phyloP scores from a whole-genome alignment of 1,284 basidiomycete species.

The Schizophyllum commune region DNA sequence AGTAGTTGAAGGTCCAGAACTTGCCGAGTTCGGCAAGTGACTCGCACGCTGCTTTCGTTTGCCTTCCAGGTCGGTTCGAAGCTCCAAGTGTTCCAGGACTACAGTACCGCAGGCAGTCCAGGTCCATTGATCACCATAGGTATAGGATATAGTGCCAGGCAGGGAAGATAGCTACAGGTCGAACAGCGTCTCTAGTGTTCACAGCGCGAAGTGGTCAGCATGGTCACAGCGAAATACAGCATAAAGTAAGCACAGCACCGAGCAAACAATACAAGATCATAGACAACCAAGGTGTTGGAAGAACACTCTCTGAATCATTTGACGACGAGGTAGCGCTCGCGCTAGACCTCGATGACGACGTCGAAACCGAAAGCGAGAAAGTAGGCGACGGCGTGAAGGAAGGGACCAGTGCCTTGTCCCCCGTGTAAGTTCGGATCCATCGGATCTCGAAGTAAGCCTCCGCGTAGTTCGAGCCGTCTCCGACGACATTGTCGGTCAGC shows the following conservation, averaged over 20 bases:
- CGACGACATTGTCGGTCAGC: slow-evolving; percentile 9
- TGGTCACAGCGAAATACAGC: not conserved
- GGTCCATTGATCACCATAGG: too few relatives aligned
- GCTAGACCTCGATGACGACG: not conserved
- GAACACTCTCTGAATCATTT: not conserved
- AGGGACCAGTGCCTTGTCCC: not conserved
- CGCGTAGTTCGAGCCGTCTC: slow-evolving; percentile 14
- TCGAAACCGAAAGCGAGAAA: not conserved
- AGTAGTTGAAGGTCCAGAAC: not conserved
- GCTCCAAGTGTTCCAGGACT: not conserved
- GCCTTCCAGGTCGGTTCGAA: not conserved
- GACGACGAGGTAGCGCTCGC: not conserved
- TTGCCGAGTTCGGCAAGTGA: not conserved
- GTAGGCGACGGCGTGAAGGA: not conserved
- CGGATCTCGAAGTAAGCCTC: slow-evolving; percentile 15
- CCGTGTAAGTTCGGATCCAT: slow-evolving; percentile 7
- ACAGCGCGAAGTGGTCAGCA: not conserved
- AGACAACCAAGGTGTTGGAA: not conserved
- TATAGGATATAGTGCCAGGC: too few relatives aligned
- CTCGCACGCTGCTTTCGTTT: not conserved
- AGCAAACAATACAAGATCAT: not conserved
- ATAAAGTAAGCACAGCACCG: not conserved
- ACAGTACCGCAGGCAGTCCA: too few relatives aligned
- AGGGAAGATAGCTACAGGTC: too few relatives aligned
- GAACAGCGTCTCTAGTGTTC: not conserved